These are phyloP conservation scores for Pseudocercospora ulei DNA, from an alignment of 2,329 filamentous ascomycete genomes.

Conservation along the genomic window DNA sequence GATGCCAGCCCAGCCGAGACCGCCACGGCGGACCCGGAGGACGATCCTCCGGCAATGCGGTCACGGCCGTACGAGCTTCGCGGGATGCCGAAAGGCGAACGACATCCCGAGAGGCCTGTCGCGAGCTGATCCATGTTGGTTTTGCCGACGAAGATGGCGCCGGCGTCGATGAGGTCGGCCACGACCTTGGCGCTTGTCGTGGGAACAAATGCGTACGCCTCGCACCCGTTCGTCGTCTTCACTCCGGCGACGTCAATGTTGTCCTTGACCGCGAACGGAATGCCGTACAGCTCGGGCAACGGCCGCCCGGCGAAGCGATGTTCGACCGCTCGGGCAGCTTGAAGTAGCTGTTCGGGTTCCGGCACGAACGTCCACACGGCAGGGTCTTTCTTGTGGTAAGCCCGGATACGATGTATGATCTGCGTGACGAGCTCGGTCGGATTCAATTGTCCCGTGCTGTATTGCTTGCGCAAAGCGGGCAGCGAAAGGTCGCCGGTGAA, in stretches of 20 bases:
- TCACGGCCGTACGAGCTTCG: slow-evolving; percentile 44
- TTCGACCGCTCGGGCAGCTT: slow-evolving; percentile 38
- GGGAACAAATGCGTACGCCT: slow-evolving; percentile 43
- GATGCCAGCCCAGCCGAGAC: slow-evolving; percentile 47
- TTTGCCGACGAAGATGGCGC: slow-evolving; percentile 52
- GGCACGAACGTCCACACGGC: slow-evolving; percentile 46
- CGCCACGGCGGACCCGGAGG: slow-evolving; percentile 47
- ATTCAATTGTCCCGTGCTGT: slow-evolving; percentile 40
- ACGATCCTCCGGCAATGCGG: slow-evolving; percentile 50
- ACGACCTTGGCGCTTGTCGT: slow-evolving; percentile 45
- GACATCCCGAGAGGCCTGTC: slow-evolving; percentile 51
- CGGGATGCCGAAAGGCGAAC: slow-evolving; percentile 50
- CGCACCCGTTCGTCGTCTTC: slow-evolving; percentile 46
- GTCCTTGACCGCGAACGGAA: slow-evolving; percentile 51
- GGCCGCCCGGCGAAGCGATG: slow-evolving; percentile 37
- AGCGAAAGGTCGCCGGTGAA: slow-evolving; percentile 42
- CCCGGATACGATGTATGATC: slow-evolving; percentile 43
- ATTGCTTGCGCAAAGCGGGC: slow-evolving; percentile 38
- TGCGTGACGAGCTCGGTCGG: slow-evolving; percentile 38
- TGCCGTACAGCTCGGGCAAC: slow-evolving; percentile 46
- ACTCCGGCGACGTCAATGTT: slow-evolving; percentile 46
- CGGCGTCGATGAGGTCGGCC: slow-evolving; percentile 42
- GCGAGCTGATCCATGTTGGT: slow-evolving; percentile 55
- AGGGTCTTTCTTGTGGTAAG: slow-evolving; percentile 42
- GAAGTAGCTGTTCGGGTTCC: slow-evolving; percentile 35